These are phyloP conservation scores for Volvariella surrecta DNA, from an alignment of 1,284 basidiomycete genomes.

Conservation along the genomic window DNA sequence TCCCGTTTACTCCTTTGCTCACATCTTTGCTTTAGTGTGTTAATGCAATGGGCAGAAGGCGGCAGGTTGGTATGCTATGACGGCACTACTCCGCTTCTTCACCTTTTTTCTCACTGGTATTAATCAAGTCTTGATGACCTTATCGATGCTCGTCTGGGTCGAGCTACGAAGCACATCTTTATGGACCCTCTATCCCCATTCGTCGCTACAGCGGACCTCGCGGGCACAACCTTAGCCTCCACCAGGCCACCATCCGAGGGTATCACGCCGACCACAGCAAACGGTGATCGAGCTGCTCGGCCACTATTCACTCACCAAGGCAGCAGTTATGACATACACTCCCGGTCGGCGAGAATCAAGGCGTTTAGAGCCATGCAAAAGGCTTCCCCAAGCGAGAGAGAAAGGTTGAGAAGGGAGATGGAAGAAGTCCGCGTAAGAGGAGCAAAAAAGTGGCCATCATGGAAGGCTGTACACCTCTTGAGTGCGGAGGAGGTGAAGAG, in stretches of 20 bases:
- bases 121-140: conserved; percentile 66
- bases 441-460: conserved; percentile 15
- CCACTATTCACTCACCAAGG: background rate
- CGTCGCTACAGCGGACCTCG: conserved; percentile 6
- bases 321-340: conserved; percentile 27
- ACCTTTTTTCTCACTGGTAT: background rate
- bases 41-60: conserved; percentile 93
- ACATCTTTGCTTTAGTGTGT: conserved; percentile 55
- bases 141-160: conserved; percentile 68
- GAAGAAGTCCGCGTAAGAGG: conserved; percentile 18
- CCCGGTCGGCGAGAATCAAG: conserved; percentile 63
- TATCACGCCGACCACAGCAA: conserved; percentile 5
- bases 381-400: conserved; percentile 55
- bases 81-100: background rate
- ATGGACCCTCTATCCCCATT: conserved; percentile 31
- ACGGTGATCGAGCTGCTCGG: conserved; percentile 1
- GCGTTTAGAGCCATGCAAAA: conserved; percentile 65
- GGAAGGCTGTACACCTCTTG: conserved; percentile 71
- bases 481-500: conserved; percentile 75
- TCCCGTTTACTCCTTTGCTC: conserved; percentile 1
- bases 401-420: conserved; percentile 44
- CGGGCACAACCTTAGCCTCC: background rate
- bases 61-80: conserved; percentile 39
- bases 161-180: conserved; percentile 35
- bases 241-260: conserved; percentile 7